These are phyloP conservation scores for Poa pratensis DNA, from an alignment of 176 grass and related monocot species.

Conservation along the genomic window DNA sequence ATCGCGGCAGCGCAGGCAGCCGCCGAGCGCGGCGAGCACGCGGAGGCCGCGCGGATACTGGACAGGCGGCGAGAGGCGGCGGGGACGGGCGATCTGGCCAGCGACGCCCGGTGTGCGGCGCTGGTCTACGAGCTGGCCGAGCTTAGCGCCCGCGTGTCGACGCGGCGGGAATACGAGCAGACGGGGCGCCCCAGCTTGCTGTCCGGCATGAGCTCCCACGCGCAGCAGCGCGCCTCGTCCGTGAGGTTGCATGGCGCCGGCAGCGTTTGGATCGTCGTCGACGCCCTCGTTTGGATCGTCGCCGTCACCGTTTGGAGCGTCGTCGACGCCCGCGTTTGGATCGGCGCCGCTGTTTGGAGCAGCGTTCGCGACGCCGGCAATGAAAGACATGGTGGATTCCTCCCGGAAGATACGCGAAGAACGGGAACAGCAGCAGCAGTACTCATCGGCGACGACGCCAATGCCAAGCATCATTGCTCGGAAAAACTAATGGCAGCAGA, in stretches of 20 bases:
- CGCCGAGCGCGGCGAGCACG: conserved; percentile 45
- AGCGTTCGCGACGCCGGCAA: conserved; percentile 53
- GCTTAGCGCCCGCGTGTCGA: conserved; percentile 54
- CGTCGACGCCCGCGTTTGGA: background rate
- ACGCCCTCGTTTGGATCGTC: background rate
- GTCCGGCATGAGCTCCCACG: conserved; percentile 60
- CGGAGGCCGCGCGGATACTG: conserved; percentile 46
- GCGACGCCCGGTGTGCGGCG: conserved; percentile 34
- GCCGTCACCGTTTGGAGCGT: background rate
- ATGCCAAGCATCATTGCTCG: background rate
- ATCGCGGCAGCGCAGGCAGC: conserved; percentile 39
- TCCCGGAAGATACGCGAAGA: conserved; percentile 39
- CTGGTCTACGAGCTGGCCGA: conserved; percentile 49
- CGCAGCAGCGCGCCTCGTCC: conserved; percentile 60
- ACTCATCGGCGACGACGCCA: background rate
- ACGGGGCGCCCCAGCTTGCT: conserved; percentile 60
- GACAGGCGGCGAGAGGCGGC: conserved; percentile 12
- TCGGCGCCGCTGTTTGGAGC: background rate
- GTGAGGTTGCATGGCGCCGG: conserved; percentile 1
- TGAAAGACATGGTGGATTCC: conserved; percentile 61
- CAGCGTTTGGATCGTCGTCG: background rate
- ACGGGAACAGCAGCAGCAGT: background rate
- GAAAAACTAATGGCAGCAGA: too few relatives aligned
- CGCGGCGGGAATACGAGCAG: conserved; percentile 42
- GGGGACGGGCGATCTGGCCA: conserved; percentile 6